Percentiles rank a stretch among this genome's conserved stretches.
phyloP scores from a whole-genome alignment of 2,329 filamentous ascomycete species.

The Fusarium pseudoanthophilum region DNA sequence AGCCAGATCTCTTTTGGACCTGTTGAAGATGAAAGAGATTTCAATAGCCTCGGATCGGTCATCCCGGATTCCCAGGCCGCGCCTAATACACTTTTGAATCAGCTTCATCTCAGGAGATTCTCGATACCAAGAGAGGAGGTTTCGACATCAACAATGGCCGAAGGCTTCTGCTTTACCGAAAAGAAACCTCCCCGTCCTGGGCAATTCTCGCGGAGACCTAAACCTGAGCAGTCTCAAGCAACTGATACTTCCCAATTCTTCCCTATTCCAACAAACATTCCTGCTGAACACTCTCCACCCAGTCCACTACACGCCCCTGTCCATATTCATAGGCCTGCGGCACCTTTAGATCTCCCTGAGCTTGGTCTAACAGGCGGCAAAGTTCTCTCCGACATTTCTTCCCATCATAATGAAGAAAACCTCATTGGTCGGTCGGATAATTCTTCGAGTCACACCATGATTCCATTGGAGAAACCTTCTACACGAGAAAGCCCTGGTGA shows the following conservation, averaged over 20 bases:
- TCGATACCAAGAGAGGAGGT: slow-evolving; percentile 31
- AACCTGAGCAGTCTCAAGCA: slow-evolving; percentile 9
- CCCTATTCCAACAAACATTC: background rate
- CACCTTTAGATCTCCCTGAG: slow-evolving; percentile 34
- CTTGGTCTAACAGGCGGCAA: slow-evolving; percentile 12
- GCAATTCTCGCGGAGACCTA: slow-evolving; percentile 37
- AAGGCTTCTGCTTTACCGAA: slow-evolving; percentile 38
- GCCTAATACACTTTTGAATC: background rate
- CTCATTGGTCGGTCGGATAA: background rate
- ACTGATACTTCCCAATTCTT: background rate
- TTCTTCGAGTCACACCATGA: background rate
- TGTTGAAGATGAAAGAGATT: slow-evolving; percentile 18
- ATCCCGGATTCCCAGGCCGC: slow-evolving; percentile 24
- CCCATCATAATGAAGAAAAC: background rate
- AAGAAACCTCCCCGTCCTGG: slow-evolving; percentile 35
- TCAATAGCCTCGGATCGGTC: slow-evolving; percentile 9
- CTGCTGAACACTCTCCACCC: background rate
- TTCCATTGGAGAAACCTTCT: background rate
- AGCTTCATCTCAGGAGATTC: slow-evolving; percentile 18
- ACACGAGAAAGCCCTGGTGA: background rate
- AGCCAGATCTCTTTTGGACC: slow-evolving; percentile 13
- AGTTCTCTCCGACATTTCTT: background rate
- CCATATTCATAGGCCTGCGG: background rate
- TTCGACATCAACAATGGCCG: slow-evolving; percentile 35
- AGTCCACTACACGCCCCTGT: background rate